Conservation (phyloP, 495 filamentous ascomycete species). For the Podospora pseudoanserina region DNA sequence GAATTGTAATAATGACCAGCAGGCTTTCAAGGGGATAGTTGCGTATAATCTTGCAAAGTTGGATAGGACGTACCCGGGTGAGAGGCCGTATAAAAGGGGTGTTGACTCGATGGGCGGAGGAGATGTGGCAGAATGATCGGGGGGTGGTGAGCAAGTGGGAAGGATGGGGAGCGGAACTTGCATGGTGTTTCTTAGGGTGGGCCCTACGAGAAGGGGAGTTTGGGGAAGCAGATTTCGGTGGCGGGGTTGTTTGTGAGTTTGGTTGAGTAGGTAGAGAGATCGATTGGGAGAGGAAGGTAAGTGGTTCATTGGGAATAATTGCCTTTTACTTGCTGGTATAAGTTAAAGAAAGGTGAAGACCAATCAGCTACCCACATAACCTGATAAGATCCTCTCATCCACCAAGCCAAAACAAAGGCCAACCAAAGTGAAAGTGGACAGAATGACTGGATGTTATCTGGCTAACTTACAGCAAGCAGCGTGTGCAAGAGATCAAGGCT, state of each 20-base stretch:
- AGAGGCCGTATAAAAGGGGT: neutral
- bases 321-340: too few relatives aligned
- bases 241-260: neutral
- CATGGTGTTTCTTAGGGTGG: neutral
- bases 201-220: neutral
- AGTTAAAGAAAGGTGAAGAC: too few relatives aligned
- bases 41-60: constrained; percentile 58
- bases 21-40: constrained; percentile 74
- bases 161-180: neutral
- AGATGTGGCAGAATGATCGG: neutral
- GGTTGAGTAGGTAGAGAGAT: neutral
- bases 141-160: neutral
- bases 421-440: too few relatives aligned
- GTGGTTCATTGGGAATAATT: neutral
- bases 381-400: too few relatives aligned
- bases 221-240: neutral
- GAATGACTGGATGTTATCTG: too few relatives aligned
- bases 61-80: neutral
- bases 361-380: too few relatives aligned
- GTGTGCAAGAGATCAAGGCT: too few relatives aligned
- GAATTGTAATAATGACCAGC: constrained; percentile 53
- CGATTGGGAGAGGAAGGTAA: neutral
- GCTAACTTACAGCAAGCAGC: too few relatives aligned
- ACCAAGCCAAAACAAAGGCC: too few relatives aligned
- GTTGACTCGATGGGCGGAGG: neutral